Base-by-base conservation (phyloP, 352 stramenopile species). In the Phytophthora sojae region DNA sequence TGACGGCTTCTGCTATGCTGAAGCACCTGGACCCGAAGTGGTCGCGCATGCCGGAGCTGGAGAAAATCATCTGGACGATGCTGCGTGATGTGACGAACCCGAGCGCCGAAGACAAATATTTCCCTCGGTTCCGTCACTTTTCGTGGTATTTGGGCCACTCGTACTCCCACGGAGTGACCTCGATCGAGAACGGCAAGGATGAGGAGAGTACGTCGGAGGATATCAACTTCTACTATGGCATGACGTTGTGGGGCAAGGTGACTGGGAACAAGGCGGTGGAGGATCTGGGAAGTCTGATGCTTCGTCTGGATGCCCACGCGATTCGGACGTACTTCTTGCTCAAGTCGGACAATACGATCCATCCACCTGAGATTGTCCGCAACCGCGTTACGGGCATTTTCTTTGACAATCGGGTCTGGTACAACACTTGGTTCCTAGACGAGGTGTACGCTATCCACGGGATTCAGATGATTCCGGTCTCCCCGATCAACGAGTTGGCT, bases 191-290 rank as follows among this genome's bases (percentile, higher is more conserved):
- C 56, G 83, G 81, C 51, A 91, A 91, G 67, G 83, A 91, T 45
- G 77, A 88, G 37, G 83, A 91, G 60, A 86, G 73, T 8, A 85
- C 82, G 19, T 89, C 80, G 0, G 84, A 92, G 45, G 84, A 92
- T 50, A 84, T 90, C 65, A 92, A 92, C 68, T 89, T 92, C 39
- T 77, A 75, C 59, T 92, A 92, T 66, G 84, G 76, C 37, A 90
- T 92, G 82, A 86, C 77, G 64, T 61, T 92, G 23, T 92, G 79
- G 76, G 82, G 84, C 6, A 61, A 79, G 42, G 79, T 81, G 11
- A 85, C 71, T 5, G 80, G 71, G 4, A 78, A 89, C 63, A 73
- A 79, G 61, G 68, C 64, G 3, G 73, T 91, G 11, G 81, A 88
- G 64, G 74, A 86, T 17, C 71, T 92, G 1, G 84, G 82, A 7